A percentile compares a stretch with the other conserved stretches of the same genome.
These are phyloP conservation scores for Bauhinia variegata DNA, from an alignment of 306 rosid genomes.

Conservation along the genomic window DNA sequence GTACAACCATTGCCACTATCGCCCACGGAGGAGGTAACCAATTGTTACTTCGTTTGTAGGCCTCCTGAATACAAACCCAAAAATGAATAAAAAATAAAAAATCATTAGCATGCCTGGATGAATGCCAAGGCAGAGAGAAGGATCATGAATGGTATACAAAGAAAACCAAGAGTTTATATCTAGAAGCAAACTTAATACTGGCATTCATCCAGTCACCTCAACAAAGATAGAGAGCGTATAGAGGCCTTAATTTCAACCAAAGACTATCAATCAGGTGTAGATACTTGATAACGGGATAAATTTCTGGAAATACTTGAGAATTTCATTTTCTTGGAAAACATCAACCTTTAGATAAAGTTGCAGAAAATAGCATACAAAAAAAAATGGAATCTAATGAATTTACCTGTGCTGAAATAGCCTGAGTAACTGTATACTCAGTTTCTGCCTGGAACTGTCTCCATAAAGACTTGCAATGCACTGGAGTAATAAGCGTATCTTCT, in stretches of 20 bases:
- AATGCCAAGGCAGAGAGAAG: constrained; percentile 15
- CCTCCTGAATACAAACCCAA: constrained; percentile 66
- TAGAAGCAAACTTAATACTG: too few relatives aligned
- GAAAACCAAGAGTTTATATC: too few relatives aligned
- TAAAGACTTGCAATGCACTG: constrained; percentile 84
- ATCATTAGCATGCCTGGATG: constrained; percentile 18
- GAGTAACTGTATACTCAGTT: constrained; percentile 76
- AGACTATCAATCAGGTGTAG: too few relatives aligned
- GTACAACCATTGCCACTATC: constrained; percentile 67
- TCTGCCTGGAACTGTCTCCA: constrained; percentile 90
- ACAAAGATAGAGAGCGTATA: too few relatives aligned
- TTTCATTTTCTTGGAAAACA: too few relatives aligned
- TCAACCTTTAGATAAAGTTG: too few relatives aligned
- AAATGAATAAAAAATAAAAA: neutral
- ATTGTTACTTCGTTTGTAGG: constrained; percentile 71
- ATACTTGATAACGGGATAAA: too few relatives aligned
- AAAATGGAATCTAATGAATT: neutral
- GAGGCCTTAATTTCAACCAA: too few relatives aligned
- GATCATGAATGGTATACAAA: neutral
- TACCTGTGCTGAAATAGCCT: constrained; percentile 92
- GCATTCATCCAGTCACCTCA: too few relatives aligned
- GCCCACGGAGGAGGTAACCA: constrained; percentile 98
- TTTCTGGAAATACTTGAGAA: too few relatives aligned
- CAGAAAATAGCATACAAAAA: too few relatives aligned
- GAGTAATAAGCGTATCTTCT: constrained; percentile 64